Evolutionary conservation across 306 rosid species (phyloP), one percentile per base, ranked within the genome.

Genomic region (Mimosa pudica): DNA sequence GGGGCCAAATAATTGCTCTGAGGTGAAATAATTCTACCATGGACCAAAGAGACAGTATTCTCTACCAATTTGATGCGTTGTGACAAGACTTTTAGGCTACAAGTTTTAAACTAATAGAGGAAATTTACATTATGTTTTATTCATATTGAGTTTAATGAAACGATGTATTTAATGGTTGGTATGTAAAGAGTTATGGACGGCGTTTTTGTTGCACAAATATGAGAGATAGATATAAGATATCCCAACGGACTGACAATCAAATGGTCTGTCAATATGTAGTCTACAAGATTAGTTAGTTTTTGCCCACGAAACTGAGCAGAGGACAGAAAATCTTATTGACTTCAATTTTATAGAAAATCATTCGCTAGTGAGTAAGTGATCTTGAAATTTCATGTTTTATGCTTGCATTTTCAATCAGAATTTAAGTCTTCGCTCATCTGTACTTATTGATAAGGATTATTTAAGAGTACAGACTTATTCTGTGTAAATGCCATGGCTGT

Each of bases 1-100:
- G 32, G 95, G 92, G 44, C 83, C 95, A 38, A 86, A 73, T 80
- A 95, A 90, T 83, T 95, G 98, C 85, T 91, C 98, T 13, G 96
- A 91, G 85, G 90, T 95, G 75, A 91, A 91, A 66, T 94, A 86
- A 81, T 77, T 71, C 78, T 10, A 11, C 66, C 76, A 12, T 46
- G 63, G 55, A 36, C 63, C 30, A 16, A 54, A 42, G 58, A 10
- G 35, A 16, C 72, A 62, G 35, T 65, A 68, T 41, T 44, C 48
- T 57, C 69, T 74, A 58, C 33, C 32, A 61, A 47, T 68, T 6
- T 55, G 61, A 66, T 74, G 64, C 51, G 18, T 62, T 79, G 70
- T 49, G 72, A 74, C 38, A 30, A 74, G 11, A 75, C 73, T 76
- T 72, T 76, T 35, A 65, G 51, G 72, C 75, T 44, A 61, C 12